Conservation (phyloP, 495 filamentous ascomycete genomes). For the Aspergillus olivimuriae region DNA sequence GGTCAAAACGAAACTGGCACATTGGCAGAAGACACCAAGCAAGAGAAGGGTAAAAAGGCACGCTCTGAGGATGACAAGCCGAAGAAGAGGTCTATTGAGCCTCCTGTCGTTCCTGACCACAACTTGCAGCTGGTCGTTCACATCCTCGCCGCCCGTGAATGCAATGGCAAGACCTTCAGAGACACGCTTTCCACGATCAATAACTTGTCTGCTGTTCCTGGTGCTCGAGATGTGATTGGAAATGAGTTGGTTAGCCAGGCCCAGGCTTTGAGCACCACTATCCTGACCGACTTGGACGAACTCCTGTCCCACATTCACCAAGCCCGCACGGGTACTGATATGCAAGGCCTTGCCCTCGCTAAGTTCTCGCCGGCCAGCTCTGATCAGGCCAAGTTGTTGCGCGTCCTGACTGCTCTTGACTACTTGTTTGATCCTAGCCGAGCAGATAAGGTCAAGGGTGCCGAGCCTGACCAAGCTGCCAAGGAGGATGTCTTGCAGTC, state of each 20-base stretch:
- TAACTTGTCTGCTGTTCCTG: conserved; percentile 89
- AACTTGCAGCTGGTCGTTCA: conserved; percentile 91
- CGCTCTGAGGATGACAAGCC: conserved; percentile 49
- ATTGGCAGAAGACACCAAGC: conserved; percentile 21
- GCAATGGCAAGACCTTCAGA: conserved; percentile 92
- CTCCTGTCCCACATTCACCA: conserved; percentile 82
- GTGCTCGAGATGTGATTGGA: conserved; percentile 84
- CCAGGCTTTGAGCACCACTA: conserved; percentile 72
- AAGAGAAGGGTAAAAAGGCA: conserved; percentile 32
- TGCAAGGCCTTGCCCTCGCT: conserved; percentile 86
- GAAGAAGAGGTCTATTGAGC: conserved; percentile 70
- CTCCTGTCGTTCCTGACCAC: conserved; percentile 81
- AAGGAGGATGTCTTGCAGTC: conserved; percentile 75
- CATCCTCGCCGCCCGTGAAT: conserved; percentile 92
- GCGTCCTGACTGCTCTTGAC: conserved; percentile 90
- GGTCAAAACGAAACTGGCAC: conserved; percentile 20
- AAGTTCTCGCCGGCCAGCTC: conserved; percentile 95
- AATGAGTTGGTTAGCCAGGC: conserved; percentile 84
- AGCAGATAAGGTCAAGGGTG: conserved; percentile 47
- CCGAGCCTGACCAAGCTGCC: conserved; percentile 47
- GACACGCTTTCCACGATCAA: conserved; percentile 97
- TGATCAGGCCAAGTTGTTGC: conserved; percentile 89
- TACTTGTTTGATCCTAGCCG: conserved; percentile 82
- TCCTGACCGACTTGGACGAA: conserved; percentile 76
- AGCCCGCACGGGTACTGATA: conserved; percentile 82